Evolutionary conservation across 495 filamentous ascomycete genomes (phyloP).

Genomic region (Cercophora samala): DNA sequence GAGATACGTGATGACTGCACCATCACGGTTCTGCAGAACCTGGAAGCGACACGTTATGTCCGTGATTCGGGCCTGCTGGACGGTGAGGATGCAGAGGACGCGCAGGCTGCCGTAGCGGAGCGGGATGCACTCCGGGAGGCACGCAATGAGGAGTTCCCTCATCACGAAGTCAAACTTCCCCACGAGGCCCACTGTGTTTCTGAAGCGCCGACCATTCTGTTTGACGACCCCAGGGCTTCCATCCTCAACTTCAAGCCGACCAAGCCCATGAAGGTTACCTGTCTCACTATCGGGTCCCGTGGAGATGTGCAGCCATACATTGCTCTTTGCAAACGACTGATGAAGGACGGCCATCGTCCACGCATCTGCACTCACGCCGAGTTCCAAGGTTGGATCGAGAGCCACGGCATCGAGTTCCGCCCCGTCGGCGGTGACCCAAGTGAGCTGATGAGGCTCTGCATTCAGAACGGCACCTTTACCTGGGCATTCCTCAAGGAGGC

Average conservation of each 20-base stretch:
- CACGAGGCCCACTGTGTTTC: slow-evolving; percentile 48
- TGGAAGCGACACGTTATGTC: slow-evolving; percentile 70
- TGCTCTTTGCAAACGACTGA: slow-evolving; percentile 84
- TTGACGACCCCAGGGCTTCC: slow-evolving; percentile 88
- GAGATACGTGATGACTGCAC: slow-evolving; percentile 85
- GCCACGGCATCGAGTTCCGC: slow-evolving; percentile 88
- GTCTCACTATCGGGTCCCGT: slow-evolving; percentile 90
- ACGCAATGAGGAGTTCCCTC: slow-evolving; percentile 56
- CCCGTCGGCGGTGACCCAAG: slow-evolving; percentile 87
- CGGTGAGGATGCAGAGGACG: slow-evolving; percentile 65
- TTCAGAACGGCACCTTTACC: slow-evolving; percentile 97
- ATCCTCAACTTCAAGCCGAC: slow-evolving; percentile 93
- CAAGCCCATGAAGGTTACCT: slow-evolving; percentile 80
- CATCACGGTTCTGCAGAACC: slow-evolving; percentile 69
- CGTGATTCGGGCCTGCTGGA: slow-evolving; percentile 68
- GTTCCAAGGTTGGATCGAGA: slow-evolving; percentile 83
- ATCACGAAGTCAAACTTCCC: slow-evolving; percentile 57
- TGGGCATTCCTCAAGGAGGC: slow-evolving; percentile 86
- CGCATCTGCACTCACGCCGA: slow-evolving; percentile 90
- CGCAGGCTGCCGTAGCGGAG: slow-evolving; percentile 76
- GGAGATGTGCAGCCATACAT: slow-evolving; percentile 98
- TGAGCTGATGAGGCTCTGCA: slow-evolving; percentile 92
- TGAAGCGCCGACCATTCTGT: slow-evolving; percentile 70
- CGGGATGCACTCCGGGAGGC: slow-evolving; percentile 79
- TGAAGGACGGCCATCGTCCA: slow-evolving; percentile 81